phyloP scores from a whole-genome alignment of 805 yeast genomes.

The Zygosaccharomyces siamensis region DNA sequence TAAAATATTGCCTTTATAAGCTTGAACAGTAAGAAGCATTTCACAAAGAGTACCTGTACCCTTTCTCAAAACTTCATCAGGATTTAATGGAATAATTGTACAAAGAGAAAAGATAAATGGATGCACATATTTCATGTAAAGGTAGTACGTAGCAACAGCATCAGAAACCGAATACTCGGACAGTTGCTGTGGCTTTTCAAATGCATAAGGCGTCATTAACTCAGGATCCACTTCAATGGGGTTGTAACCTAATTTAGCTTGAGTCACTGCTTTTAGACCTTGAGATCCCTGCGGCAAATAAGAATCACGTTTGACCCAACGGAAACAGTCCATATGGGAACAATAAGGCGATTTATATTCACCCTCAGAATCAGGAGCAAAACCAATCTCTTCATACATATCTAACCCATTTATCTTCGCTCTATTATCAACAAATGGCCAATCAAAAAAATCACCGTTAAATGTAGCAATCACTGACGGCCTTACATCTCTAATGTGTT shows the following conservation, averaged over 20 bases:
- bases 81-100: slow-evolving; percentile 91
- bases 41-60: slow-evolving; percentile 99
- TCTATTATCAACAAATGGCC: slow-evolving; percentile 96
- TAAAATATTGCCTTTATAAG: slow-evolving; percentile 68
- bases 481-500: slow-evolving; percentile 77
- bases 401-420: slow-evolving; percentile 77
- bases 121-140: slow-evolving; percentile 94
- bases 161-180: slow-evolving; percentile 98
- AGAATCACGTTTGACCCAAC: slow-evolving; percentile 98
- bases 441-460: slow-evolving; percentile 98
- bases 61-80: slow-evolving; percentile 91
- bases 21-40: slow-evolving; percentile 95
- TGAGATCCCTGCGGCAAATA: slow-evolving; percentile 98
- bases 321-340: slow-evolving; percentile 92
- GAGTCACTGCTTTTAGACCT: slow-evolving; percentile 96
- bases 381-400: slow-evolving; percentile 92
- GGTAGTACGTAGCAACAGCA: slow-evolving; percentile 96
- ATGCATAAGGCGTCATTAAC: slow-evolving; percentile 95
- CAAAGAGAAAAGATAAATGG: slow-evolving; percentile 95
- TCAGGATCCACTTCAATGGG: slow-evolving; percentile 98
- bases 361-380: slow-evolving; percentile 80
- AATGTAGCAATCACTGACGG: slow-evolving; percentile 98
- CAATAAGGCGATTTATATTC: slow-evolving; percentile 91
- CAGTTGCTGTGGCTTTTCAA: slow-evolving; percentile 82
- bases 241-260: slow-evolving; percentile 90